Percentiles rank a stretch among this genome's conserved stretches.
Evolutionary conservation across 805 yeast species (phyloP).

Genomic region (Yarrowia porcina): DNA sequence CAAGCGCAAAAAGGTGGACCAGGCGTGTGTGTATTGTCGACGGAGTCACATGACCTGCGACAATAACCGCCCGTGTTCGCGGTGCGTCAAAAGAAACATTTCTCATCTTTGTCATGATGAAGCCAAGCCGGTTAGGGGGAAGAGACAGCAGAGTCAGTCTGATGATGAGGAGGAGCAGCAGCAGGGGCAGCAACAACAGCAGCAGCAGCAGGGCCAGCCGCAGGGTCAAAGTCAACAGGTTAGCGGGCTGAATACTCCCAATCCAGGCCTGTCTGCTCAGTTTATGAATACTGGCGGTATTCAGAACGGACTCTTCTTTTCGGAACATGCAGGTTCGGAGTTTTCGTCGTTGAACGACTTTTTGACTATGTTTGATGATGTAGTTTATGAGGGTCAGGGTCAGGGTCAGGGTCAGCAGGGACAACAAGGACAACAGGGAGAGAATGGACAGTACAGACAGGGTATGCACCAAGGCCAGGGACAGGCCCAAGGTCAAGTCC

Average conservation of each 20-base stretch:
- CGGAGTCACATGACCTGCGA: conserved; percentile 95
- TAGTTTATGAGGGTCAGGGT: conserved; percentile 20
- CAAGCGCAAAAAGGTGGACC: conserved; percentile 22
- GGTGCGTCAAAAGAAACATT: conserved; percentile 83
- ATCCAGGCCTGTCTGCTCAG: not conserved
- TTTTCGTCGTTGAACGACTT: conserved; percentile 87
- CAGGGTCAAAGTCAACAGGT: not conserved
- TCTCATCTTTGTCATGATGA: conserved; percentile 85
- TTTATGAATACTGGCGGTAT: conserved; percentile 9
- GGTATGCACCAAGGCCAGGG: not conserved
- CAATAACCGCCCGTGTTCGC: conserved; percentile 62
- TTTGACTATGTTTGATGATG: conserved; percentile 81
- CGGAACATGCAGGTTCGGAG: conserved; percentile 92
- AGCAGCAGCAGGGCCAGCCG: not conserved
- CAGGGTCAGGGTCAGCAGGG: no score
- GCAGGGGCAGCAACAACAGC: not conserved
- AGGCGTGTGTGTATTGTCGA: conserved; percentile 86
- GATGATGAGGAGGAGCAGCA: conserved; percentile 10
- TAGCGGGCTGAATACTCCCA: not conserved
- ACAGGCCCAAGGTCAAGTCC: not conserved
- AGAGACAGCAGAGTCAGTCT: conserved; percentile 1
- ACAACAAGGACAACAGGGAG: not conserved
- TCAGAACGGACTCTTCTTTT: conserved; percentile 65
- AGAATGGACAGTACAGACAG: no score
- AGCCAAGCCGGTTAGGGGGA: conserved; percentile 25